Base-by-base conservation (phyloP, 495 filamentous ascomycete genomes). In the Trichocladium uniseriatum region DNA sequence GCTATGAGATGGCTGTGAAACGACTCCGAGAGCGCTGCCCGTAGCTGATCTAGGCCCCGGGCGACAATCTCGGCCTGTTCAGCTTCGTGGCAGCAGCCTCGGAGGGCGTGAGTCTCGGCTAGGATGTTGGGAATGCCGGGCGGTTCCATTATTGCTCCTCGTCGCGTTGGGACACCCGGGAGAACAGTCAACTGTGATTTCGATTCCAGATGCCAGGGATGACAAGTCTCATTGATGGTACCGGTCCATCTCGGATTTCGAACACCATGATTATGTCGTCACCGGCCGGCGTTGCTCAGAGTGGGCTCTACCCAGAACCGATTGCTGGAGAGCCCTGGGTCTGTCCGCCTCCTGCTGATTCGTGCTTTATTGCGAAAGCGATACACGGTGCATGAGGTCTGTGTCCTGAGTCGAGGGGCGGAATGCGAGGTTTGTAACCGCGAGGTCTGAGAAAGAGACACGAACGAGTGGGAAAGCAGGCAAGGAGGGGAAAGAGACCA, bases 21-120 rank as follows among this genome's bases (percentile, higher is more conserved):
- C 7, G 57, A 47, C 38, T 70, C 66, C 1, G 69, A 54, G 3
- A 76, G 60, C 35, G 61, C 55, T 42, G 59, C 43, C 10, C 67
- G 63, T 15, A 76, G 53, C 36, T 66, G 62, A 35, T 76, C 70
- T 14, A 76, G 63, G 19, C 60, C 55, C 6, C 62, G 43, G 18
- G 63, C 63, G 21, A 69, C 68, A 8, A 66, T 46, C 37, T 72
- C 67, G 42, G 68, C 69, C 38, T 66, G 61, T 16, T 74, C 65
- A 7, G 71, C 72, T 53, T 76, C 70, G 24, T 56, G 59, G 45
- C 65, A 73, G 52, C 72, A 74, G 7, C 69, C 68, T 43, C 66
- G 62, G 48, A 74, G 64, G 19, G 73, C 60, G 32, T 67, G 64
- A 38, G 60, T 45, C 42, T 61, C 62, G 15, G 56, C 29, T n/a